phyloP scores from a whole-genome alignment of 352 stramenopile species.

The Globisporangium emineosum region DNA sequence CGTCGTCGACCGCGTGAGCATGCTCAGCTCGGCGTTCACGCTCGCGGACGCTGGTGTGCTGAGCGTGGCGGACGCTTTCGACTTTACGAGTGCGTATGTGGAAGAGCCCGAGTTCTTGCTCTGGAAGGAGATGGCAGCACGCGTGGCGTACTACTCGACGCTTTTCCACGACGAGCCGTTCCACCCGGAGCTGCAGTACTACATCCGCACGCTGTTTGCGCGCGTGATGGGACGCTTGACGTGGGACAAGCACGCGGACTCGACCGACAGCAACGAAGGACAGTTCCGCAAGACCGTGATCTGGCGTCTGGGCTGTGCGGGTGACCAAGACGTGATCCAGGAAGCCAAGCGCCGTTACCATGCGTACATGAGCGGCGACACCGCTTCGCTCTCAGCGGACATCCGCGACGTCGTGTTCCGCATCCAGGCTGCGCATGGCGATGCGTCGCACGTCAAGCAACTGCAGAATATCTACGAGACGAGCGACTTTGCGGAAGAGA shows the following conservation, averaged over 20 bases:
- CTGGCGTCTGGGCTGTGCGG: slow-evolving; percentile 42
- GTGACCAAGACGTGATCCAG: slow-evolving; percentile 44
- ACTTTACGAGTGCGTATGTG: slow-evolving; percentile 58
- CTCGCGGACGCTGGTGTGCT: slow-evolving; percentile 71
- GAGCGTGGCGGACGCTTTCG: slow-evolving; percentile 44
- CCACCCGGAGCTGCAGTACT: slow-evolving; percentile 50
- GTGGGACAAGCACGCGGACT: slow-evolving; percentile 36
- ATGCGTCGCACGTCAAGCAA: slow-evolving; percentile 43
- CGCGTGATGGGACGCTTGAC: slow-evolving; percentile 52
- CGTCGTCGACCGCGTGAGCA: slow-evolving; percentile 87
- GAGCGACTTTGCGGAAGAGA: slow-evolving; percentile 67
- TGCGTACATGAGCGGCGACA: slow-evolving; percentile 43
- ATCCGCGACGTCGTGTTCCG: slow-evolving; percentile 54
- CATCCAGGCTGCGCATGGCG: slow-evolving; percentile 41
- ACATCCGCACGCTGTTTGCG: slow-evolving; percentile 49
- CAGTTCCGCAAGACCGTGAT: slow-evolving; percentile 69
- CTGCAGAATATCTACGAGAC: slow-evolving; percentile 61
- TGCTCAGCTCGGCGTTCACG: slow-evolving; percentile 92
- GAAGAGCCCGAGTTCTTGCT: slow-evolving; percentile 55
- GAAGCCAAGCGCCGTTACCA: slow-evolving; percentile 59
- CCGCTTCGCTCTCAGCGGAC: slow-evolving; percentile 45
- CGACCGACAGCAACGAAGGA: slow-evolving; percentile 35
- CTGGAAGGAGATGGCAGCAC: slow-evolving; percentile 68
- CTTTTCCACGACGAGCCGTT: slow-evolving; percentile 56
- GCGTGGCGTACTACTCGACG: slow-evolving; percentile 43